Base-by-base conservation (phyloP, 345 rosid genomes). In the Lumnitzera littorea region DNA sequence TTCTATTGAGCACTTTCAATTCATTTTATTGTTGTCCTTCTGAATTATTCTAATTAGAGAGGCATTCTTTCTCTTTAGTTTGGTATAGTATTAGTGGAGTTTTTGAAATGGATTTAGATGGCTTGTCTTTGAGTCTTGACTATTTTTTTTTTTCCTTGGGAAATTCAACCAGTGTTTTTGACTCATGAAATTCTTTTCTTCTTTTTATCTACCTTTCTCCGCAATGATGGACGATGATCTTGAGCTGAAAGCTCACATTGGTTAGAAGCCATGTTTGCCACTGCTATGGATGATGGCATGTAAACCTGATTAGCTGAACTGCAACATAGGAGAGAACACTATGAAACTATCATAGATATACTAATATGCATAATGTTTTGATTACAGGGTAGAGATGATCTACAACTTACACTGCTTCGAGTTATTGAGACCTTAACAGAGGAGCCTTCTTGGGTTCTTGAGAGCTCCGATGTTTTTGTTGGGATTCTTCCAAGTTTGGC, bases 381-480 rank as follows among this genome's bases (percentile, higher is more conserved):
- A 62, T 65, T 71, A 51, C 81, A 94, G 96, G 95, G 97, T 16
- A 81, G 95, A 72, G 99, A 94, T 58, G 99, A 94, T 67, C 84
- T 90, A 81, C 96, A 91, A 67, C 84, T 88, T 70, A 86, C 96
- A 24, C 87, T 94, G 75, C 90, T 94, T 58, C 87, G 81, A 67
- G 76, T 90, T 65, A 69, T 94, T 51, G 99, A 94, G 66, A 79
- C 89, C 57, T 72, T 88, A 62, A 80, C 92, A 12, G 91, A 84
- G 74, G 97, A 88, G 64, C 64, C 88, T 58, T 67, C 80, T 36
- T 65, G 81, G 31, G 78, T 90, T 68, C 76, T 83, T 47, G 78
- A 67, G 70, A 83, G 79, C 74, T 73, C 80, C 15, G 76, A 80
- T 50, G 66, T 81, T 55, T 83, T 88, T 46, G 79, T 73, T 43